phyloP scores from a whole-genome alignment of 768 basidiomycete species.

The Tephrocybe sp. region DNA sequence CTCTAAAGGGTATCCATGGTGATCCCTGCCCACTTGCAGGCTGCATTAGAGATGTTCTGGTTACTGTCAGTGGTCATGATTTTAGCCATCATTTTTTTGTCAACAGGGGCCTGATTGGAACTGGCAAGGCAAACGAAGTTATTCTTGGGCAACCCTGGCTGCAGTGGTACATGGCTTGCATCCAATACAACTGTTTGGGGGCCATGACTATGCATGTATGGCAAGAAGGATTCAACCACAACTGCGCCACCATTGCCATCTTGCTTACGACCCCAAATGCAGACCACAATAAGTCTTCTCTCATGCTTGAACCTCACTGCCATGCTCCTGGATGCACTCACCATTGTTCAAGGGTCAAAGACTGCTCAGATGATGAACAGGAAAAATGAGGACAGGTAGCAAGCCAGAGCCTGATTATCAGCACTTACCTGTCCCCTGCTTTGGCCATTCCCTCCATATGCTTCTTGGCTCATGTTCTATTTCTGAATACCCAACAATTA shows the following conservation, averaged over 20 bases:
- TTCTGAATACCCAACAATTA: conserved; percentile 1
- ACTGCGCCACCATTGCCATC: conserved; percentile 8
- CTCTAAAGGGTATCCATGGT: conserved; percentile 24
- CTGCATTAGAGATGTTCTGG: conserved; percentile 13
- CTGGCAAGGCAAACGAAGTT: conserved; percentile 15
- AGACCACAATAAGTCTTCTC: neutral
- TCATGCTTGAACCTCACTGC: neutral
- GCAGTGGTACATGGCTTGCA: conserved; percentile 18
- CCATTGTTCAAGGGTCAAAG: neutral
- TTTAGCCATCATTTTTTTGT: conserved; percentile 19
- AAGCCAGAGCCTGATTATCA: conserved; percentile 5
- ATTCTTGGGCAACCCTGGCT: conserved; percentile 26
- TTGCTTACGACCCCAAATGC: conserved; percentile 3
- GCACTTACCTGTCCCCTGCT: conserved; percentile 8
- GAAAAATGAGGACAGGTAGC: conserved; percentile 14
- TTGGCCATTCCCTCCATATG: conserved; percentile 11
- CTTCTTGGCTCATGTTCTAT: neutral
- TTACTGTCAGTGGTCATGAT: conserved; percentile 19
- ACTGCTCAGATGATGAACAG: neutral
- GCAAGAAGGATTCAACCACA: conserved; percentile 10
- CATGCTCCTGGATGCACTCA: neutral
- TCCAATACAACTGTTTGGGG: conserved; percentile 13
- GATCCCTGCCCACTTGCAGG: conserved; percentile 15
- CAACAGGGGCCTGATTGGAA: neutral
- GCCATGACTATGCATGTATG: conserved; percentile 17